phyloP scores from a whole-genome alignment of 2,329 filamentous ascomycete species.

The Fusarium marasasianum region DNA sequence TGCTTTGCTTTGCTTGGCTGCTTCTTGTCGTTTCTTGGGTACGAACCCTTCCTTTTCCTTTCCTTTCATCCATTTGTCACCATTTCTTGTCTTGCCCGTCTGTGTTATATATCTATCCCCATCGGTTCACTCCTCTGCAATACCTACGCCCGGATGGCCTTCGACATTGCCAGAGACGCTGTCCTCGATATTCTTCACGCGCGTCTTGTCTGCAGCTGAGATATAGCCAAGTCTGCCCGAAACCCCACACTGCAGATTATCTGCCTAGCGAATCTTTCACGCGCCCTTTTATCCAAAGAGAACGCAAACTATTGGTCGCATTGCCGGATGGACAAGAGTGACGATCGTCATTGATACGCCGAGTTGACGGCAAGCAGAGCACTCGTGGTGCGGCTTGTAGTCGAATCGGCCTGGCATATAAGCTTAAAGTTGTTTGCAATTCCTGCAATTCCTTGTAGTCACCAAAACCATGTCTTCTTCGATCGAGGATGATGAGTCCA shows the following conservation, averaged over 20 bases:
- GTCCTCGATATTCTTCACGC: conserved; percentile 18
- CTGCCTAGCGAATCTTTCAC: conserved; percentile 3
- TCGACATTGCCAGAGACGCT: conserved; percentile 22
- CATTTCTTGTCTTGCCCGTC: conserved; percentile 6
- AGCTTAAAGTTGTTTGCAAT: neutral
- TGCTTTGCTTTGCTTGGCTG: conserved; percentile 32
- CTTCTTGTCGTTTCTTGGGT: conserved; percentile 30
- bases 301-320: conserved; percentile 15
- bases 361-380: conserved; percentile 36
- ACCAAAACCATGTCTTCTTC: conserved; percentile 29
- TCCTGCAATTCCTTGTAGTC: conserved; percentile 6
- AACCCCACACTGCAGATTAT: neutral
- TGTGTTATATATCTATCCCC: conserved; percentile 19
- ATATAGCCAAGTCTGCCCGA: conserved; percentile 3
- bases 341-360: conserved; percentile 32
- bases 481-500: conserved; percentile 27
- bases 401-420: conserved; percentile 22
- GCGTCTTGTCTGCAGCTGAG: conserved; percentile 22
- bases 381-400: conserved; percentile 30
- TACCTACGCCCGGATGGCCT: conserved; percentile 27
- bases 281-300: neutral
- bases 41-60: conserved; percentile 22
- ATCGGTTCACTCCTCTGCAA: conserved; percentile 7
- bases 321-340: conserved; percentile 38
- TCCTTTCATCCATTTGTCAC: conserved; percentile 20